A percentile compares a stretch with the other conserved stretches of the same genome.
These are phyloP conservation scores for Laburnicola sp. DNA, from an alignment of 2,329 filamentous ascomycete genomes.

Conservation along the genomic window DNA sequence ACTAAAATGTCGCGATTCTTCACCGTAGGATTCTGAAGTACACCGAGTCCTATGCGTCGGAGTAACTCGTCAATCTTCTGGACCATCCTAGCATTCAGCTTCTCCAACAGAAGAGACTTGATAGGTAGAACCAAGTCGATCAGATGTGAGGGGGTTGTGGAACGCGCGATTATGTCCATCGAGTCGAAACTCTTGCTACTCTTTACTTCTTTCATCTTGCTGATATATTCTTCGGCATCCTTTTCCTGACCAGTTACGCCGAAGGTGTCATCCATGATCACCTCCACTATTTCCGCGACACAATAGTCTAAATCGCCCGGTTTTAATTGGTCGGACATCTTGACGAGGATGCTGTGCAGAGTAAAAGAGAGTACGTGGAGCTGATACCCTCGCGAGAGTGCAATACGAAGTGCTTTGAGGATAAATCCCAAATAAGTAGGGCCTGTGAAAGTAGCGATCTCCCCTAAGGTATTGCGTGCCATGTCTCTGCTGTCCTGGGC, in stretches of 20 bases:
- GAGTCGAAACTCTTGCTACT: constrained; percentile 98
- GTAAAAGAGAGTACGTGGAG: constrained; percentile 95
- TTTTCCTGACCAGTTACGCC: constrained; percentile 92
- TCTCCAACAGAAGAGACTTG: constrained; percentile 77
- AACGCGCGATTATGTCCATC: constrained; percentile 88
- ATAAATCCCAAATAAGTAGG: constrained; percentile 86
- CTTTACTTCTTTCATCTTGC: constrained; percentile 96
- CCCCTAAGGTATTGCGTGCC: constrained; percentile 82
- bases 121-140: constrained; percentile 77
- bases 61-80: constrained; percentile 91
- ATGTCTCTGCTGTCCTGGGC: constrained; percentile 87
- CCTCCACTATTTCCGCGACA: constrained; percentile 71
- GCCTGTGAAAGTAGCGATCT: constrained; percentile 80
- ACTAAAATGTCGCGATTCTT: constrained; percentile 81
- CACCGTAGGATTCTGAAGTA: constrained; percentile 78
- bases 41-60: constrained; percentile 76
- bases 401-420: constrained; percentile 84
- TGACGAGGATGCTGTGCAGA: constrained; percentile 85
- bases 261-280: constrained; percentile 98
- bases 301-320: constrained; percentile 91
- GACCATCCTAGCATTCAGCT: constrained; percentile 78
- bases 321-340: constrained; percentile 69
- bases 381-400: constrained; percentile 84
- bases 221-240: constrained; percentile 92
- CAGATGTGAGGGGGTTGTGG: constrained; percentile 73